phyloP scores from a whole-genome alignment of 116 monocot species.

The Dioscorea cayenensis region DNA sequence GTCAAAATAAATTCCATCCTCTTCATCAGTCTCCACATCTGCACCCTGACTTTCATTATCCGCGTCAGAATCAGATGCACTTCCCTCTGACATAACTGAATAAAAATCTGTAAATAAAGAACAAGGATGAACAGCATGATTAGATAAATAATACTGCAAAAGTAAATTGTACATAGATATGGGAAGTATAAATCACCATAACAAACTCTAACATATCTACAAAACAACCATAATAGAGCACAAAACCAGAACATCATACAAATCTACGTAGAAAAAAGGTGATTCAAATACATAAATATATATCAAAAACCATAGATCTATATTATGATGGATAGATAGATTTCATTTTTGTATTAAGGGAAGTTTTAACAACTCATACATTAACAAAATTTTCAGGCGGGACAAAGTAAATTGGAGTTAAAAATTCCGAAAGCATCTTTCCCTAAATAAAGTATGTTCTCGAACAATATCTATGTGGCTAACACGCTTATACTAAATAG shows the following conservation, averaged over 20 bases:
- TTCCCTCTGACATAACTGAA: slow-evolving; percentile 85
- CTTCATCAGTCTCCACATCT: slow-evolving; percentile 80
- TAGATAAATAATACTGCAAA: not conserved
- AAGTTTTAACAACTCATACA: no score
- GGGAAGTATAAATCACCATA: not conserved
- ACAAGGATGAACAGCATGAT: not conserved
- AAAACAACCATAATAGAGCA: not conserved
- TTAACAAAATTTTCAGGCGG: no score
- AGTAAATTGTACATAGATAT: not conserved
- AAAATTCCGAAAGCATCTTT: no score
- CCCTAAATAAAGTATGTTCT: no score
- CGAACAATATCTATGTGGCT: no score
- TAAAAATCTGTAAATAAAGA: slow-evolving; percentile 66
- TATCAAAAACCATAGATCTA: not conserved
- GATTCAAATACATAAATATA: not conserved
- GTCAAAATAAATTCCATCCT: slow-evolving; percentile 79
- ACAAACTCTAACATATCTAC: not conserved
- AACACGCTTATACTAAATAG: no score
- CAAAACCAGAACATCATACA: not conserved
- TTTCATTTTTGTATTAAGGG: no score
- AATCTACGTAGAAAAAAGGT: not conserved
- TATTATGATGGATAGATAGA: not conserved
- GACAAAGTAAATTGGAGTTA: no score
- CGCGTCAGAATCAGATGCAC: slow-evolving; percentile 73
- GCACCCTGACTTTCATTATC: slow-evolving; percentile 87